Conservation (phyloP, 1,284 basidiomycete species). For the Apiotrichum porosum region DNA sequence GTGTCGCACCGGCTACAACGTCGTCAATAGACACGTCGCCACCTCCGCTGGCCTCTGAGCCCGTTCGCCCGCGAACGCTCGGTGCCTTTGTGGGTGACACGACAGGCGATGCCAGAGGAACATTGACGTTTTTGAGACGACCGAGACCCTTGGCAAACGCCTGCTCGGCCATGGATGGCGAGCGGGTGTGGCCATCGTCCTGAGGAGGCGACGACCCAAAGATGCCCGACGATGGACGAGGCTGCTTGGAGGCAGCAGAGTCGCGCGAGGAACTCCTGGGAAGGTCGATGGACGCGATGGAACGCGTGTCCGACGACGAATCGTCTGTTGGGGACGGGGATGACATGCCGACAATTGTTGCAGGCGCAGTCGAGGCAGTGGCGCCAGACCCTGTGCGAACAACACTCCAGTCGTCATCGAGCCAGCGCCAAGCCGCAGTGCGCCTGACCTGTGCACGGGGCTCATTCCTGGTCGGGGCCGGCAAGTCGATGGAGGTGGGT, state of each 20-base stretch:
- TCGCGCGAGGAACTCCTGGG: background rate
- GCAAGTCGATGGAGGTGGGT: slow-evolving; percentile 51
- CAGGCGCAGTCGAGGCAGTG: background rate
- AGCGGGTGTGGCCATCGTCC: slow-evolving; percentile 13
- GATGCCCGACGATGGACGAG: slow-evolving; percentile 19
- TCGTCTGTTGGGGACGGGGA: no score
- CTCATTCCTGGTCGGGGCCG: slow-evolving; percentile 36
- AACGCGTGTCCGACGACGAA: no score
- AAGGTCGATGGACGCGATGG: background rate
- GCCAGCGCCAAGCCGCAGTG: slow-evolving; percentile 76
- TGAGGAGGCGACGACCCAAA: slow-evolving; percentile 7
- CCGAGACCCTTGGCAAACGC: slow-evolving; percentile 50
- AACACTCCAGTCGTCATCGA: slow-evolving; percentile 80
- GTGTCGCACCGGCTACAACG: background rate
- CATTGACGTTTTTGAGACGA: slow-evolving; percentile 31
- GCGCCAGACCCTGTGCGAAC: slow-evolving; percentile 4
- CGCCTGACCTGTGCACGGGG: slow-evolving; percentile 55
- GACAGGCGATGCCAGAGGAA: slow-evolving; percentile 23
- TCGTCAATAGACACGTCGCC: background rate
- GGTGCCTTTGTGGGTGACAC: slow-evolving; percentile 19
- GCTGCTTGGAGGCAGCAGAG: background rate
- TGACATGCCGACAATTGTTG: background rate
- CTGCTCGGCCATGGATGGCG: slow-evolving; percentile 46
- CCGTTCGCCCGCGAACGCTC: slow-evolving; percentile 6
- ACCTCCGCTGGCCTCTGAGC: slow-evolving; percentile 12